These are phyloP conservation scores for Chondrostereum purpureum DNA, from an alignment of 1,284 basidiomycete species.

Conservation along the genomic window DNA sequence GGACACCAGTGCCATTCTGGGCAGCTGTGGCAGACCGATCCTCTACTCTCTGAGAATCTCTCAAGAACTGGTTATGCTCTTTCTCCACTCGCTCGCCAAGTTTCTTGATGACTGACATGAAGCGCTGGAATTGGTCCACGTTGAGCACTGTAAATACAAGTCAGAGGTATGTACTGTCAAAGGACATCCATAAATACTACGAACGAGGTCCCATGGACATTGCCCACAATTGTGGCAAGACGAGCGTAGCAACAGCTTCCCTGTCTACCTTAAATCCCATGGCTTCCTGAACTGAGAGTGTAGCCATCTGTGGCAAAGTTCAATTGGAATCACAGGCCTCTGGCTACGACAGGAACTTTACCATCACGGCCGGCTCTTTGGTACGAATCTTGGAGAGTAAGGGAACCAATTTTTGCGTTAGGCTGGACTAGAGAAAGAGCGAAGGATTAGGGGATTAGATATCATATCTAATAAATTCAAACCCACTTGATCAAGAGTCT, in stretches of 20 bases:
- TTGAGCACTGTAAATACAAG: conserved; percentile 68
- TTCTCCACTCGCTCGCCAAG: conserved; percentile 76
- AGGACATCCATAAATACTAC: conserved; percentile 29
- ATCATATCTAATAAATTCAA: conserved; percentile 3
- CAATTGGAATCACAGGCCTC: conserved; percentile 3
- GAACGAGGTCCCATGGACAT: conserved; percentile 94
- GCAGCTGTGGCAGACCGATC: conserved; percentile 51
- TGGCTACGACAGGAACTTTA: conserved; percentile 25
- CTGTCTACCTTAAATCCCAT: conserved; percentile 95
- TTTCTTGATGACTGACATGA: conserved; percentile 76
- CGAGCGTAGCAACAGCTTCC: conserved; percentile 89
- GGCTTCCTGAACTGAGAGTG: conserved; percentile 89
- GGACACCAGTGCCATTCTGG: conserved; percentile 25
- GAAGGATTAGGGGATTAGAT: conserved; percentile 3
- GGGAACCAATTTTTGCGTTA: conserved; percentile 95
- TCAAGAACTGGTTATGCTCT: conserved; percentile 79
- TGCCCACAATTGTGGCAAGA: conserved; percentile 90
- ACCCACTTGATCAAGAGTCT: conserved; percentile 84
- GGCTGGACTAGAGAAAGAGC: conserved; percentile 48
- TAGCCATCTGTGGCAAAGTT: conserved; percentile 65
- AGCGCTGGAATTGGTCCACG: conserved; percentile 85
- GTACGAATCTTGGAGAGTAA: conserved; percentile 92
- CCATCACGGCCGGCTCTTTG: conserved; percentile 89
- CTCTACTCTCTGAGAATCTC: conserved; percentile 78
- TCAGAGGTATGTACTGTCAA: conserved; percentile 6